A percentile compares a stretch with the other conserved stretches of the same genome.
Evolutionary conservation across 1,139 yeast species (phyloP).

Genomic region (Hanseniaspora sp.): DNA sequence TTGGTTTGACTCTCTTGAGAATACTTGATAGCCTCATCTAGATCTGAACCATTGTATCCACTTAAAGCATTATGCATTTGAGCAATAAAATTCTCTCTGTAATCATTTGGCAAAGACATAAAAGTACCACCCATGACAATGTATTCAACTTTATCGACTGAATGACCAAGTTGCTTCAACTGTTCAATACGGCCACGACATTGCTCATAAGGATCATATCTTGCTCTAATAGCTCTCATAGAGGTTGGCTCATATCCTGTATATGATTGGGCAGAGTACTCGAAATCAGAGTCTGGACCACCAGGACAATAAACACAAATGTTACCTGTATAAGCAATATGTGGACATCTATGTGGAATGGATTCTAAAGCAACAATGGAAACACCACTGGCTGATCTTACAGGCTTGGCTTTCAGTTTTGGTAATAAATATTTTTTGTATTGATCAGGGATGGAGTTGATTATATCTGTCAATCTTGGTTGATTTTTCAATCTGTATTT

Average conservation of each 20-base stretch:
- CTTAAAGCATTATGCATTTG: slow-evolving; percentile 89
- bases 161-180: slow-evolving; percentile 85
- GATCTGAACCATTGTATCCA: slow-evolving; percentile 77
- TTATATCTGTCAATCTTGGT: slow-evolving; percentile 90
- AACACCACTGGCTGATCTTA: slow-evolving; percentile 94
- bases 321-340: slow-evolving; percentile 96
- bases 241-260: slow-evolving; percentile 99
- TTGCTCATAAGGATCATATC: slow-evolving; percentile 97
- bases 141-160: slow-evolving; percentile 93
- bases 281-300: slow-evolving; percentile 97
- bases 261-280: slow-evolving; percentile 92
- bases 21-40: slow-evolving; percentile 81
- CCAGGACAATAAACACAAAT: slow-evolving; percentile 99
- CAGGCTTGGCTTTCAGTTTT: slow-evolving; percentile 92
- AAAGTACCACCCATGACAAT: slow-evolving; percentile 99
- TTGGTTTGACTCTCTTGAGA: slow-evolving; percentile 93
- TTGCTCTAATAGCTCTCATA: slow-evolving; percentile 94
- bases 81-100: slow-evolving; percentile 78
- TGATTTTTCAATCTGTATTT: slow-evolving; percentile 84
- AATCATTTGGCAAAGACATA: slow-evolving; percentile 84
- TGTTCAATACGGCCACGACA: slow-evolving; percentile 97
- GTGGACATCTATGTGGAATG: slow-evolving; percentile 98
- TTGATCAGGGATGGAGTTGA: slow-evolving; percentile 91
- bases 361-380: slow-evolving; percentile 99
- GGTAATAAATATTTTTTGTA: slow-evolving; percentile 85